Evolutionary conservation across 2,329 filamentous ascomycete species (phyloP).

Genomic region (Allantophomopsis cytisporea): DNA sequence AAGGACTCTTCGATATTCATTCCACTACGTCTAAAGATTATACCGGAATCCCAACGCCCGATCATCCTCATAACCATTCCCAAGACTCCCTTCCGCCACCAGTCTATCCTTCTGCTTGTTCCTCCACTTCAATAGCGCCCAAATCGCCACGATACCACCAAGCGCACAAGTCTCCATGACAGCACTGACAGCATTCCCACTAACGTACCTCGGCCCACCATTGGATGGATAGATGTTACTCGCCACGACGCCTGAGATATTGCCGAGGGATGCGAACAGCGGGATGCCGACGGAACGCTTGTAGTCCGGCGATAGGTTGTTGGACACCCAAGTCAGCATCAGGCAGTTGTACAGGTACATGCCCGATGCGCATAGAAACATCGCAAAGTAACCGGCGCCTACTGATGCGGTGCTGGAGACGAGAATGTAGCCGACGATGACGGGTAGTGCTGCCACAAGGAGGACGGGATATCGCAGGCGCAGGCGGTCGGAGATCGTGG

Average conservation of each 20-base stretch:
- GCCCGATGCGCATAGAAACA: conserved; percentile 26
- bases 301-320: conserved; percentile 40
- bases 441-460: conserved; percentile 35
- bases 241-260: conserved; percentile 7
- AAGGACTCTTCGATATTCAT: too few relatives aligned
- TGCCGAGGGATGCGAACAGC: conserved; percentile 35
- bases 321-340: conserved; percentile 38
- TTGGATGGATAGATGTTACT: conserved; percentile 5
- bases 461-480: conserved; percentile 31
- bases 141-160: too few relatives aligned
- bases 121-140: too few relatives aligned
- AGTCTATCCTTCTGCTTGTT: too few relatives aligned
- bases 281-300: conserved; percentile 48
- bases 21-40: too few relatives aligned
- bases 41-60: too few relatives aligned
- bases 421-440: conserved; percentile 10
- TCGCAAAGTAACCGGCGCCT: conserved; percentile 21
- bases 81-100: too few relatives aligned
- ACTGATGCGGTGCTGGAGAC: conserved; percentile 3
- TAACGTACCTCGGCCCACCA: conserved; percentile 2
- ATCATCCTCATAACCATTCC: too few relatives aligned
- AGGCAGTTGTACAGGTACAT: conserved; percentile 28
- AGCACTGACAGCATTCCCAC: too few relatives aligned
- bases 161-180: too few relatives aligned
- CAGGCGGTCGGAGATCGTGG: conserved; percentile 37